Evolutionary conservation across 345 rosid species (phyloP), one percentile per base, ranked within the genome.

Genomic region (Salix udensis): DNA sequence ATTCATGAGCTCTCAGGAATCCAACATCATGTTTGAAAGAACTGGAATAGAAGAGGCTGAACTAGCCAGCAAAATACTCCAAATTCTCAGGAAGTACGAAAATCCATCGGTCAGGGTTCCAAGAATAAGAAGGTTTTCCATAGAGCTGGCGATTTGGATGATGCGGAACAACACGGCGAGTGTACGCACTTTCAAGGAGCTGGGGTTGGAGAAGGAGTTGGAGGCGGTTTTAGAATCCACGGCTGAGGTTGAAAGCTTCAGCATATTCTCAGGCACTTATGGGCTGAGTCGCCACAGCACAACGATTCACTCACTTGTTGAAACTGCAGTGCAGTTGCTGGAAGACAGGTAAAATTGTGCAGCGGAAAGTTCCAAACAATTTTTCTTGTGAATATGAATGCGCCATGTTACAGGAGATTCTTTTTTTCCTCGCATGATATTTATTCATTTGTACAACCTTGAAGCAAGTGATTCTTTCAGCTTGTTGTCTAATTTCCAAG

Each of bases 121-220:
- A 6, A 86, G 97, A 83, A 90, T 91, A 68, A 80, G 98, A 74
- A 87, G 97, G 79, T 92, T 92, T 72, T 81, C 88, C 72, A 83
- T 92, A 61, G 98, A 94, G 87, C 68, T 94, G 78, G 91, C 88
- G 52, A 87, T 89, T 55, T 87, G 93, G 91, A 89, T 94, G 97
- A 94, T 94, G 92, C 84, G 74, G 81, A 86, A 85, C 74, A 84
- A 84, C 75, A 68, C 26, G 44, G 67, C 65, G 42, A 88, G 80
- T 72, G 73, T 80, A 18, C 62, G 19, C 21, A 74, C 77, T 55
- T 88, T 90, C 62, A 83, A 77, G 74, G 82, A 82, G 2, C 72
- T 88, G 70, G 86, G 91, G 21, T 37, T 94, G 87, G 90, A 83
- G 82, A 78, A 72, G 76, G 89, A 85, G 83, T 84, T 91, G 19